Evolutionary conservation across 331 rosid species (phyloP), one percentile per base, ranked within the genome.

Genomic region (Arachis monticola): DNA sequence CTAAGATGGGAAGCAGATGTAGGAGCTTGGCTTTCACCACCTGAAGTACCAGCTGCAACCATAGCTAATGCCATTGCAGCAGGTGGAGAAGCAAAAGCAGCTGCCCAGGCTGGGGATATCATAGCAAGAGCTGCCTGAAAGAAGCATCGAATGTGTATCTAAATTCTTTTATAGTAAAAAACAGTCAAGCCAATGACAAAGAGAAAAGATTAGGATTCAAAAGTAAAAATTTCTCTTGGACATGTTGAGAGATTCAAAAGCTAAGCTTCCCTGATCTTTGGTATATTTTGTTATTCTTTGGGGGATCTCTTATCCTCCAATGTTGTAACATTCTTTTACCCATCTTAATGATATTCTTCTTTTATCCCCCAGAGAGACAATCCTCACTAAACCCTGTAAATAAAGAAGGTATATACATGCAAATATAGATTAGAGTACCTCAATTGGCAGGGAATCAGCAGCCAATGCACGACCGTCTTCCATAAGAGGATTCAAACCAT

Each of bases 21-120:
- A 73, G 93, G 88, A 81, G 85, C 88, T 56, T 87, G 84, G 79
- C 80, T 78, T 79, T 93, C 98, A 61, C 90, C 92, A 63, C 97
- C 97, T 60, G 98, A 91, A 57, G 97, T 91, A 75, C 98, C 98
- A 60, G 98, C 98, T 1, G 98, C 98, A 73, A 93, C 87, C 98
- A 93, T 93, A 61, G 98, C 98, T 83, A 93, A 83, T 79, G 98
- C 98, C 98, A 93, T 89, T 62, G 98, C 90, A 64, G 98, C 89
- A 72, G 98, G 98, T 44, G 98, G 98, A 31, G 98, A 91, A 77
- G 98, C 96, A 85, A 93, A 93, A 79, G 98, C 96, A 79, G 93
- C 98, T 72, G 97, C 98, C 97, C 98, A 93, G 76, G 91, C 81
- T 60, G 97, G 96, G 85, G 98, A 82, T 66, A 93, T 82, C 98